Percentiles rank a stretch among this genome's conserved stretches.
Conservation (phyloP, 2,329 filamentous ascomycete genomes). For the Chalaropsis ovoidea region DNA sequence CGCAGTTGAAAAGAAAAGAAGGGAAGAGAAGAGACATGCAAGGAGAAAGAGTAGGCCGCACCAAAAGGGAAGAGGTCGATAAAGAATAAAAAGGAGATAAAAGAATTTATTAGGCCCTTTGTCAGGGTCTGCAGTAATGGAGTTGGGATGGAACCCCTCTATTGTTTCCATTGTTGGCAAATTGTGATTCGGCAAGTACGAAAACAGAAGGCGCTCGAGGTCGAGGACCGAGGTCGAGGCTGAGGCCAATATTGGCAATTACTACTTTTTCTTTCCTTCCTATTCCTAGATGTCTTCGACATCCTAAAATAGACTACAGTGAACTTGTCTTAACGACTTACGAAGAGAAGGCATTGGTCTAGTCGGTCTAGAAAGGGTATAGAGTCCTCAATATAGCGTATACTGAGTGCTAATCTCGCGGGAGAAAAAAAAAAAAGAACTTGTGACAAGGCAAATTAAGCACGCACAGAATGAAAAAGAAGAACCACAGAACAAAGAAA, state of each 20-base stretch:
- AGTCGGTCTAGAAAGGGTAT: neutral
- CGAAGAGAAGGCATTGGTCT: neutral
- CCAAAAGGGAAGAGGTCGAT: neutral
- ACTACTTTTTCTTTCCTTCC: neutral
- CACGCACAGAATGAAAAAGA: neutral
- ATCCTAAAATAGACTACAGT: neutral
- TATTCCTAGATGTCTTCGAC: neutral
- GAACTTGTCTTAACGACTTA: neutral
- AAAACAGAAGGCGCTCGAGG: neutral
- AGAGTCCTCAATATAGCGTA: neutral
- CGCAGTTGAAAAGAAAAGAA: neutral
- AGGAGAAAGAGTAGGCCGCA: neutral
- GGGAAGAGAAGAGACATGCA: too few relatives aligned
- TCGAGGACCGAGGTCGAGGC: neutral
- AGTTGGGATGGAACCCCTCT: neutral
- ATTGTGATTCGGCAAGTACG: neutral
- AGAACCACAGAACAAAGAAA: constrained; percentile 9
- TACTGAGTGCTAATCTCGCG: neutral
- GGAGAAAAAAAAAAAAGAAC: neutral
- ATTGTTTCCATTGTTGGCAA: neutral
- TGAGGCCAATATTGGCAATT: neutral
- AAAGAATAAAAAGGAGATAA: neutral
- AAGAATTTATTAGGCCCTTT: neutral
- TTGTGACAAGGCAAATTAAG: neutral
- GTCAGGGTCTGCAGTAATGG: neutral